Percentiles rank a stretch among this genome's conserved stretches.
Evolutionary conservation across 2,329 filamentous ascomycete genomes (phyloP).

Genomic region (Sporothrix variecibatus): DNA sequence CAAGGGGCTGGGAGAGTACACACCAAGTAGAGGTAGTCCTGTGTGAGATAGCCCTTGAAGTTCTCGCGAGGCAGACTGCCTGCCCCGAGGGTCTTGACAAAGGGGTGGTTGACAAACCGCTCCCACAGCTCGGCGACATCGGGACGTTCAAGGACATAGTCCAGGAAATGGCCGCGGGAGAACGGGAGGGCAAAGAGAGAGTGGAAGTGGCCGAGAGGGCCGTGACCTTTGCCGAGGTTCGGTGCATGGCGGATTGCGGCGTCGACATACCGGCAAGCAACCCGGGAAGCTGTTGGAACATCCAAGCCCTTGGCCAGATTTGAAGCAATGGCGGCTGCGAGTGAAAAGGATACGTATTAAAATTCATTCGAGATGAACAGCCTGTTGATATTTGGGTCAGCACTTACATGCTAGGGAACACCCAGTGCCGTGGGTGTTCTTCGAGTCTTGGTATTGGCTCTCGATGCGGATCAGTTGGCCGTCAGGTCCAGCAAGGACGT

Average conservation of each 20-base stretch:
- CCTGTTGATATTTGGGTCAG: too few relatives aligned
- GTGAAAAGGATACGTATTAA: too few relatives aligned
- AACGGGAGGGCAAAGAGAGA: conserved; percentile 69
- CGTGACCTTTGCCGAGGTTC: conserved; percentile 65
- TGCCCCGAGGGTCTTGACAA: conserved; percentile 74
- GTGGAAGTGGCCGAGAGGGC: conserved; percentile 78
- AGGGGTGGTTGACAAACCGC: conserved; percentile 76
- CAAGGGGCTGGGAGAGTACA: conserved; percentile 30
- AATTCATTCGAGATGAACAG: too few relatives aligned
- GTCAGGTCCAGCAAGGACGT: conserved; percentile 69
- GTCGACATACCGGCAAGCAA: conserved; percentile 71
- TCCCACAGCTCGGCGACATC: conserved; percentile 77
- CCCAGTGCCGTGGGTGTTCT: conserved; percentile 90
- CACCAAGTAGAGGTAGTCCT: conserved; percentile 90
- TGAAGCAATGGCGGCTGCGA: conserved; percentile 70
- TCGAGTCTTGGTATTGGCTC: conserved; percentile 69
- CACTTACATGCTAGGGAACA: conserved; percentile 83
- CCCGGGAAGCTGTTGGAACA: conserved; percentile 61
- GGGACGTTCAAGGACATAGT: conserved; percentile 74
- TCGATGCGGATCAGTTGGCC: conserved; percentile 61
- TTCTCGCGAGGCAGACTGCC: conserved; percentile 72
- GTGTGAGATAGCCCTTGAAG: conserved; percentile 87
- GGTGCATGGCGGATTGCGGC: conserved; percentile 68
- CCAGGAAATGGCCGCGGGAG: conserved; percentile 72
- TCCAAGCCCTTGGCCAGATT: conserved; percentile 63